A percentile compares a stretch with the other conserved stretches of the same genome.
Evolutionary conservation across 768 basidiomycete genomes (phyloP).

Genomic region (Amanita pallidorosea): DNA sequence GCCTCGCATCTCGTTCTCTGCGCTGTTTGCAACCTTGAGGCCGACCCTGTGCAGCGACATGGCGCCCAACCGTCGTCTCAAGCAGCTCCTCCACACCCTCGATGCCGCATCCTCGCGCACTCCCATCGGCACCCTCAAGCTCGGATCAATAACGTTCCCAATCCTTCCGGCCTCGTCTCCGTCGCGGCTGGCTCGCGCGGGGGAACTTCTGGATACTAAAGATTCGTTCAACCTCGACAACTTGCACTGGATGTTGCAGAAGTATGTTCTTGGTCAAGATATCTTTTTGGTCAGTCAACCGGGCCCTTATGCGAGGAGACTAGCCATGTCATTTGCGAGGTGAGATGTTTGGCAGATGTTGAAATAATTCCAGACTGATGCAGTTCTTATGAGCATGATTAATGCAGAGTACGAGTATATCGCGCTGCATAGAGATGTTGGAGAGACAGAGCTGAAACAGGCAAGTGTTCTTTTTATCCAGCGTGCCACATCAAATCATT

Average conservation of each 20-base stretch:
- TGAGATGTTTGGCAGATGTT: conserved; percentile 9
- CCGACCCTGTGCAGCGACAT: conserved; percentile 12
- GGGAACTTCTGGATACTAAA: conserved; percentile 36
- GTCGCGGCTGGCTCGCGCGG: conserved; percentile 30
- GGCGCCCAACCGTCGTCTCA: conserved; percentile 35
- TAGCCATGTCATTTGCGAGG: conserved; percentile 58
- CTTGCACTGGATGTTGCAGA: conserved; percentile 57
- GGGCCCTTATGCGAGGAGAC: conserved; percentile 52
- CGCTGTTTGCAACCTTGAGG: neutral
- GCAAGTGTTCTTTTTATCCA: conserved; percentile 13
- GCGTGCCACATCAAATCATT: neutral
- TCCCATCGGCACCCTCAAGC: conserved; percentile 41
- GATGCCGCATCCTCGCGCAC: conserved; percentile 18
- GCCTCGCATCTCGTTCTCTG: neutral
- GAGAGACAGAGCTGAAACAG: conserved; percentile 67
- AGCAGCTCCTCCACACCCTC: conserved; percentile 34
- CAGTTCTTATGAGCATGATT: conserved; percentile 28
- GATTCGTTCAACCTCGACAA: conserved; percentile 46
- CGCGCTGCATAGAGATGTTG: conserved; percentile 55
- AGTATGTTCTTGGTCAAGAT: conserved; percentile 58
- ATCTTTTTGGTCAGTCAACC: conserved; percentile 58
- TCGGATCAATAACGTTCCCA: conserved; percentile 47
- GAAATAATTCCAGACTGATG: neutral
- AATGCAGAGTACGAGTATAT: conserved; percentile 65
- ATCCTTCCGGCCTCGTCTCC: conserved; percentile 22